Conservation (phyloP, 1,284 basidiomycete genomes). For the Rugosomyces carneus region DNA sequence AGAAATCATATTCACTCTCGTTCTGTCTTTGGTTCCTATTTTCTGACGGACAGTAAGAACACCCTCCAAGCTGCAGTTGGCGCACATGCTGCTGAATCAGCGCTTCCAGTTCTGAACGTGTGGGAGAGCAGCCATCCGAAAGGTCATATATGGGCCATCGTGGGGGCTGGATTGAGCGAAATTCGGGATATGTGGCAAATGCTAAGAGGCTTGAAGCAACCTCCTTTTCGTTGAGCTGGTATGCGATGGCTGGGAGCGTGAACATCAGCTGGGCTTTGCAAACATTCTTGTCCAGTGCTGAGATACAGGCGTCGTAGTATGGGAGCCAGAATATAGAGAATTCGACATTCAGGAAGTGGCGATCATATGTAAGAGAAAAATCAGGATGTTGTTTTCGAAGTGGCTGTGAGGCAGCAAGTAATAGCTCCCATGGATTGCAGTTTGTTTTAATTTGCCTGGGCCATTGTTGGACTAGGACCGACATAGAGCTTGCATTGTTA, state of each 20-base stretch:
- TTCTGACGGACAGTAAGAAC: background rate
- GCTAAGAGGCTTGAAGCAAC: conserved; percentile 26
- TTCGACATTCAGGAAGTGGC: conserved; percentile 11
- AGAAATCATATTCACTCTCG: background rate
- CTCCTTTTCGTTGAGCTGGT: conserved; percentile 14
- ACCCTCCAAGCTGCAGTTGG: background rate
- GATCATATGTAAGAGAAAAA: conserved; percentile 3
- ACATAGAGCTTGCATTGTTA: background rate
- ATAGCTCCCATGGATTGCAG: conserved; percentile 10
- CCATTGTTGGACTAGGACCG: background rate
- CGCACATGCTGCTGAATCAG: background rate
- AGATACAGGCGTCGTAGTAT: conserved; percentile 24
- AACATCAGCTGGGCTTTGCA: conserved; percentile 24
- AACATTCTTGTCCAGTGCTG: conserved; percentile 9
- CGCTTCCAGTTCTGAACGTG: background rate
- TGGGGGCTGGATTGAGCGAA: conserved; percentile 15
- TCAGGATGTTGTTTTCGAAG: background rate
- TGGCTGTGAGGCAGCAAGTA: background rate
- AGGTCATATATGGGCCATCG: conserved; percentile 13
- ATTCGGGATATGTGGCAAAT: conserved; percentile 22
- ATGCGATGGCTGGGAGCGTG: conserved; percentile 27
- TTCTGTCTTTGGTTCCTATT: background rate
- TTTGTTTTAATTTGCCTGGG: conserved; percentile 9
- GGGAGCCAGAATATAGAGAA: conserved; percentile 23
- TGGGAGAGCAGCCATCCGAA: conserved; percentile 8